Conservation (phyloP, 164 flowering plant species). For the Macadamia integrifolia region DNA sequence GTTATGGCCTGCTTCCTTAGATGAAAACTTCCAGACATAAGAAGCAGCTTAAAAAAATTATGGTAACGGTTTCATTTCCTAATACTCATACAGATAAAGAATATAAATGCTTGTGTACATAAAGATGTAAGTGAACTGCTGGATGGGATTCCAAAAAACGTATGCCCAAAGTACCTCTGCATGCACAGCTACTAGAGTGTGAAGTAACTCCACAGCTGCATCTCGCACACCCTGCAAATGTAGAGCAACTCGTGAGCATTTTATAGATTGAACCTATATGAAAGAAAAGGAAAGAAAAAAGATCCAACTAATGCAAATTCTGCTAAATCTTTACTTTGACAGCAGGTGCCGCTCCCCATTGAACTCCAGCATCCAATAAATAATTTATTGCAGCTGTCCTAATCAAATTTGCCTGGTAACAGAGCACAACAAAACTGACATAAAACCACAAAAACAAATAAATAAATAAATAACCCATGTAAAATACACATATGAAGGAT, state of each 20-base stretch:
- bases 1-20: background rate
- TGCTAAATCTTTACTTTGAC: constrained; percentile 57
- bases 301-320: constrained; percentile 4
- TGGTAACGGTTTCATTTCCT: too few relatives aligned
- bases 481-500: background rate
- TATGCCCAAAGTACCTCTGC: constrained; percentile 66
- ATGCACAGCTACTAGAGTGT: constrained; percentile 88
- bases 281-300: background rate
- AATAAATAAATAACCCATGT: background rate
- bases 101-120: background rate
- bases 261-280: background rate
- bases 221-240: constrained; percentile 86
- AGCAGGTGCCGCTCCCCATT: constrained; percentile 91
- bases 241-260: constrained; percentile 6
- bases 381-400: constrained; percentile 73
- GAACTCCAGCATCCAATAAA: constrained; percentile 86
- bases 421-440: background rate
- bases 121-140: background rate
- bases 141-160: background rate
- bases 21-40: background rate
- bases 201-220: constrained; percentile 89
- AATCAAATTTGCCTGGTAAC: constrained; percentile 70
- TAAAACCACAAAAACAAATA: background rate
- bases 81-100: background rate
- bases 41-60: constrained; percentile 1